phyloP scores from a whole-genome alignment of 23 red algal genomes.

The Gracilariopsis chorda region DNA sequence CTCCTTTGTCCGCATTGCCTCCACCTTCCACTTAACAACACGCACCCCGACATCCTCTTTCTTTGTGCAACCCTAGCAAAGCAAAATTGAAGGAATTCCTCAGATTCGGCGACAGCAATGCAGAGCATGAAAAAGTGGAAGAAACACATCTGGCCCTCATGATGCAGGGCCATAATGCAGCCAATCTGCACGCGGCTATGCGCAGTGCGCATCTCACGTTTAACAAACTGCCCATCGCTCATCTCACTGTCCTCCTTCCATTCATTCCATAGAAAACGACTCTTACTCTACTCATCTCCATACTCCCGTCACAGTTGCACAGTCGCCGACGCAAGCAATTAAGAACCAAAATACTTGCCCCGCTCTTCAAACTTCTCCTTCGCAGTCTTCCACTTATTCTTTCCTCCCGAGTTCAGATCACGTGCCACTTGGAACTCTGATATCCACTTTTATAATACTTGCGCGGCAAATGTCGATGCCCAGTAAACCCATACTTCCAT shows the following conservation, averaged over 20 bases:
- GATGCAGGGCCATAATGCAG: no score
- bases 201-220: no score
- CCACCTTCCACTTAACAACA: no score
- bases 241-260: background rate
- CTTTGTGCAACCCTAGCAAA: no score
- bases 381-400: background rate
- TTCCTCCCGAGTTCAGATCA: background rate
- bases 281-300: background rate
- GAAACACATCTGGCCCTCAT: no score
- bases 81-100: no score
- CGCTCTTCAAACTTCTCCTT: background rate
- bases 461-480: slow-evolving; percentile 28
- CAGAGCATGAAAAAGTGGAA: no score
- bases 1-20: no score
- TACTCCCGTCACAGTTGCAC: background rate
- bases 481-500: slow-evolving; percentile 26
- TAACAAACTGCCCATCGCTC: background rate
- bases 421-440: background rate
- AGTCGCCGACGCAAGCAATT: background rate
- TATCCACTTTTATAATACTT: slow-evolving; percentile 10
- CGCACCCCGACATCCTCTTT: no score
- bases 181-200: no score
- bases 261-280: background rate
- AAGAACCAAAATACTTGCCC: background rate
- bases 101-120: no score